phyloP scores from a whole-genome alignment of 805 yeast genomes.

The Nakazawaea wickerhamii region DNA sequence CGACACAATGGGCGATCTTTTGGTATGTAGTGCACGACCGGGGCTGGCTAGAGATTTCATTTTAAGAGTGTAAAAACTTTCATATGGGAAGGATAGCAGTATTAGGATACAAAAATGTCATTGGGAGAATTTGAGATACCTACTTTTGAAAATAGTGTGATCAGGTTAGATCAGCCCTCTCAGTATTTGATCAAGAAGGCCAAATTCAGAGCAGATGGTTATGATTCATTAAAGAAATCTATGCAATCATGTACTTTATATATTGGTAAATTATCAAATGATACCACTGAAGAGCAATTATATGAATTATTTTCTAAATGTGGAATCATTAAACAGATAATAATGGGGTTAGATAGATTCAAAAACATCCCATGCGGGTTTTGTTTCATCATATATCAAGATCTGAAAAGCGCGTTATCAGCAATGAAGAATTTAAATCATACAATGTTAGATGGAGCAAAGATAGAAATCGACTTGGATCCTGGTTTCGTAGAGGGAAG shows the following conservation, averaged over 20 bases:
- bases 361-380: conserved; percentile 95
- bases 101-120: conserved; percentile 23
- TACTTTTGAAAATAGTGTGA: conserved; percentile 57
- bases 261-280: conserved; percentile 85
- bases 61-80: no score
- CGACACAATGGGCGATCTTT: no score
- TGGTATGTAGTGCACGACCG: no score
- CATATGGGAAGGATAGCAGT: neutral
- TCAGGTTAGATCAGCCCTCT: conserved; percentile 68
- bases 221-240: conserved; percentile 61
- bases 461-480: conserved; percentile 83
- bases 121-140: conserved; percentile 48
- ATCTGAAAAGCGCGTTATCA: conserved; percentile 66
- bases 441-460: conserved; percentile 79
- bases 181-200: conserved; percentile 65
- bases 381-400: conserved; percentile 79
- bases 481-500: conserved; percentile 96
- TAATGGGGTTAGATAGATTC: conserved; percentile 93
- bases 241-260: conserved; percentile 72
- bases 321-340: conserved; percentile 72
- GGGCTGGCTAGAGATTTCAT: no score
- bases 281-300: conserved; percentile 92
- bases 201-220: conserved; percentile 41
- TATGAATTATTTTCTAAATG: conserved; percentile 80
- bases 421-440: conserved; percentile 79